phyloP scores from a whole-genome alignment of 2,329 filamentous ascomycete genomes.

The Clarireedia paspali region DNA sequence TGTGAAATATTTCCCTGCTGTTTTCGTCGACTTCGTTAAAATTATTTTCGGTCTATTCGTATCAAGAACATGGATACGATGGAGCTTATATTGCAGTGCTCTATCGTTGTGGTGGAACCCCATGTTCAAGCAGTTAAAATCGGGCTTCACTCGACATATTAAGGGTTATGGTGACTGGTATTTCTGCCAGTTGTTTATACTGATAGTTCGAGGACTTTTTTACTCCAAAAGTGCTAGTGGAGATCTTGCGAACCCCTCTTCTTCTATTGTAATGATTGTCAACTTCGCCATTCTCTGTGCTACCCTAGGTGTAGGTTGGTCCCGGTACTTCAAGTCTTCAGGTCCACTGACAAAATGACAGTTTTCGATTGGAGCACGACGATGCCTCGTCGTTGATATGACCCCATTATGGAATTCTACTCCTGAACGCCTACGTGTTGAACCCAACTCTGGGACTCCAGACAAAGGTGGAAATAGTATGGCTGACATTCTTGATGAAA shows the following conservation, averaged over 20 bases:
- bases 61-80: conserved; percentile 27
- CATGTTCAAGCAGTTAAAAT: conserved; percentile 49
- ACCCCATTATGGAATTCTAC: conserved; percentile 43
- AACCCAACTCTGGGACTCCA: conserved; percentile 16
- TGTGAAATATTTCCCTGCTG: neutral
- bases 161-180: conserved; percentile 59
- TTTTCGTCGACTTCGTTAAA: neutral
- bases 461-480: conserved; percentile 35
- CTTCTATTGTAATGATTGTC: conserved; percentile 26
- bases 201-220: conserved; percentile 47
- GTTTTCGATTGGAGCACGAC: conserved; percentile 16
- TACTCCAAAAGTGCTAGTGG: conserved; percentile 21
- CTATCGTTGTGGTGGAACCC: conserved; percentile 62
- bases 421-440: conserved; percentile 19
- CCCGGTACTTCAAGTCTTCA: neutral
- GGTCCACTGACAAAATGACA: conserved; percentile 12
- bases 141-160: conserved; percentile 53
- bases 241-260: conserved; percentile 14
- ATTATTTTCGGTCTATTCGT: neutral
- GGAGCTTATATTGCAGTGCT: conserved; percentile 42
- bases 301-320: conserved; percentile 43
- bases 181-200: conserved; percentile 51
- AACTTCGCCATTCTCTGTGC: conserved; percentile 49
- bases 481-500: conserved; percentile 31
- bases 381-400: conserved; percentile 25